A percentile compares a stretch with the other conserved stretches of the same genome.
phyloP scores from a whole-genome alignment of 83 land plant species.

The Picea abies region DNA sequence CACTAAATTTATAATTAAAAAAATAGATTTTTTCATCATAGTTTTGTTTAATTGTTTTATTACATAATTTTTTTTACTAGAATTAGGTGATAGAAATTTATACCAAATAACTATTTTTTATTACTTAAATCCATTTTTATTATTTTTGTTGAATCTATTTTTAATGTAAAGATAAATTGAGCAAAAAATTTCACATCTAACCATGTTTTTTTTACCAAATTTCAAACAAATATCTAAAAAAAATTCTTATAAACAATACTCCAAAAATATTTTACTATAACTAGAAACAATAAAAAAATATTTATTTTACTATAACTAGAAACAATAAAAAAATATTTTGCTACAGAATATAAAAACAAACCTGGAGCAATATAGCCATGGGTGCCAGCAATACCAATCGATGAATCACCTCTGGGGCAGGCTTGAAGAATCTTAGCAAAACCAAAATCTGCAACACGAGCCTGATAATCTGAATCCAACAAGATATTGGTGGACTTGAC shows the following conservation, averaged over 20 bases:
- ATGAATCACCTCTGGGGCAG: slow-evolving; percentile 48
- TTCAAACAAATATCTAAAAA: too few relatives aligned
- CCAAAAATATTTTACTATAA: slow-evolving; percentile 18
- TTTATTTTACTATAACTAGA: background rate
- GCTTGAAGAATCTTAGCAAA: slow-evolving; percentile 77
- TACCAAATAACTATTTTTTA: too few relatives aligned
- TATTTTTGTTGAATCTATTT: too few relatives aligned
- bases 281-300: background rate
- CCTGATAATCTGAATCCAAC: slow-evolving; percentile 17
- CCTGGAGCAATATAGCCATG: slow-evolving; percentile 73
- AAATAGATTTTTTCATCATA: too few relatives aligned
- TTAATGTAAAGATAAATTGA: slow-evolving; percentile 56
- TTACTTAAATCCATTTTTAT: too few relatives aligned
- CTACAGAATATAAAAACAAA: too few relatives aligned
- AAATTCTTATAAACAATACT: slow-evolving; percentile 2
- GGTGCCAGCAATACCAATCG: slow-evolving; percentile 62
- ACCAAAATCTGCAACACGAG: slow-evolving; percentile 80
- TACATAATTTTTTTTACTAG: too few relatives aligned
- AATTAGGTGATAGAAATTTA: too few relatives aligned
- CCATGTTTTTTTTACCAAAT: too few relatives aligned
- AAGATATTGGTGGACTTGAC: slow-evolving; percentile 67
- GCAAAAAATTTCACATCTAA: slow-evolving; percentile 20
- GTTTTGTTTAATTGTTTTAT: too few relatives aligned
- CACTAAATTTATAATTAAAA: too few relatives aligned
- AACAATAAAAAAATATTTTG: slow-evolving; percentile 21